Percentiles rank a stretch among this genome's conserved stretches.
Evolutionary conservation across 73 alveolate genomes (phyloP).

Genomic region (Uronychia setigera): DNA sequence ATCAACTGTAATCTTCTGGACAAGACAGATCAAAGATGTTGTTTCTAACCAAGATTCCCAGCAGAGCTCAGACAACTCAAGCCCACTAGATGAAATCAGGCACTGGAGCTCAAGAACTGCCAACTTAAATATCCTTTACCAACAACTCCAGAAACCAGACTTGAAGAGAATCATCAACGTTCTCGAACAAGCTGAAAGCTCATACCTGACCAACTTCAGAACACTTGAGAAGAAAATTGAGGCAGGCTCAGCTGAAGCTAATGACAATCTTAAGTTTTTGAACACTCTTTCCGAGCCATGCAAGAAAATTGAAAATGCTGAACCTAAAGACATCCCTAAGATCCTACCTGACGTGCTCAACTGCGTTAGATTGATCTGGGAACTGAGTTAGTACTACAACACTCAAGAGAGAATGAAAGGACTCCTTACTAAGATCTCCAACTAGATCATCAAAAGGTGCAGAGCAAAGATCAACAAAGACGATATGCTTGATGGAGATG

Average conservation of each 20-base stretch:
- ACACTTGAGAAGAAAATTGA: constrained; percentile 83
- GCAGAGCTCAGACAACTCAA: constrained; percentile 79
- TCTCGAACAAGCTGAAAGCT: constrained; percentile 75
- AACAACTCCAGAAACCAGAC: constrained; percentile 86
- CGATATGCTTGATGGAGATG: constrained; percentile 94
- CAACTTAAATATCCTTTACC: constrained; percentile 76
- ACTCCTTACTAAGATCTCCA: constrained; percentile 92
- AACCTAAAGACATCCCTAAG: constrained; percentile 89
- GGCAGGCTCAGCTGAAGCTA: constrained; percentile 86
- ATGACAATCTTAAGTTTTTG: constrained; percentile 80
- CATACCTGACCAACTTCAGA: constrained; percentile 78
- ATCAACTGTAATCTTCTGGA: constrained; percentile 97
- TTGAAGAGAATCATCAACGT: constrained; percentile 82
- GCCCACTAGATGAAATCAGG: constrained; percentile 89
- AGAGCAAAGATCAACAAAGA: constrained; percentile 82
- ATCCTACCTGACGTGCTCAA: constrained; percentile 86
- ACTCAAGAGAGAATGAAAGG: constrained; percentile 92
- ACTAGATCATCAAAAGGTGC: constrained; percentile 91
- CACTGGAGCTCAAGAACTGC: constrained; percentile 87
- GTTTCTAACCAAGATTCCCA: constrained; percentile 95
- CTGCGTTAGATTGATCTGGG: constrained; percentile 93
- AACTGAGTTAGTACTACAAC: constrained; percentile 87
- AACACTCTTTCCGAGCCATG: constrained; percentile 88
- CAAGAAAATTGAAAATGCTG: constrained; percentile 77
- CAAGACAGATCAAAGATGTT: constrained; percentile 97